Conservation (phyloP, 139 green algal genomes). For the Chlamydomonas sphaeroides region DNA sequence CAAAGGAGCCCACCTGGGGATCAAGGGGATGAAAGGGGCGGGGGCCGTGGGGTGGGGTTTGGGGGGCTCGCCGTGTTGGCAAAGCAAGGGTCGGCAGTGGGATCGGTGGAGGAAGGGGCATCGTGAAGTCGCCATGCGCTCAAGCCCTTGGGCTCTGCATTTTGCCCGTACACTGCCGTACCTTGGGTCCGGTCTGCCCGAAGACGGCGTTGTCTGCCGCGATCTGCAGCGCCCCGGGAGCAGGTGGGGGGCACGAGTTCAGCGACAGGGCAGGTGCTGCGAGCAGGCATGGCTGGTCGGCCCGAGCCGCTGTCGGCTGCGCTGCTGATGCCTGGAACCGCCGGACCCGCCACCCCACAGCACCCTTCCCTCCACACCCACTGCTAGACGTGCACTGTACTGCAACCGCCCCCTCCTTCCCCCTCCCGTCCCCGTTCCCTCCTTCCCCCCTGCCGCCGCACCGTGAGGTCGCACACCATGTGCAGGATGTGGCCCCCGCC, state of each 20-base stretch:
- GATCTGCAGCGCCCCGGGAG: too few relatives aligned
- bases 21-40: background rate
- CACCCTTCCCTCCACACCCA: too few relatives aligned
- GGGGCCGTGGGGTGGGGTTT: background rate
- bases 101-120: background rate
- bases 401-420: background rate
- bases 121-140: too few relatives aligned
- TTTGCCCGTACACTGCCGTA: too few relatives aligned
- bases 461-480: slow-evolving; percentile 98
- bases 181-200: slow-evolving; percentile 97
- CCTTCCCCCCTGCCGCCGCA: slow-evolving; percentile 23
- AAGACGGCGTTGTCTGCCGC: slow-evolving; percentile 98
- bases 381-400: background rate
- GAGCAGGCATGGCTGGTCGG: too few relatives aligned
- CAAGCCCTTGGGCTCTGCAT: too few relatives aligned
- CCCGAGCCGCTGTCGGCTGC: too few relatives aligned
- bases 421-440: background rate
- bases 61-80: too few relatives aligned
- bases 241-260: too few relatives aligned
- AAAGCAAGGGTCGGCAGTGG: background rate
- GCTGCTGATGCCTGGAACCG: too few relatives aligned
- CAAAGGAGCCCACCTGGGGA: slow-evolving; percentile 88
- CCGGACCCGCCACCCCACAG: background rate
- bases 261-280: too few relatives aligned
- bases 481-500: slow-evolving; percentile 98